These are phyloP conservation scores for Rhododendron mucronatum DNA, from an alignment of 148 eudicot species.

Conservation along the genomic window DNA sequence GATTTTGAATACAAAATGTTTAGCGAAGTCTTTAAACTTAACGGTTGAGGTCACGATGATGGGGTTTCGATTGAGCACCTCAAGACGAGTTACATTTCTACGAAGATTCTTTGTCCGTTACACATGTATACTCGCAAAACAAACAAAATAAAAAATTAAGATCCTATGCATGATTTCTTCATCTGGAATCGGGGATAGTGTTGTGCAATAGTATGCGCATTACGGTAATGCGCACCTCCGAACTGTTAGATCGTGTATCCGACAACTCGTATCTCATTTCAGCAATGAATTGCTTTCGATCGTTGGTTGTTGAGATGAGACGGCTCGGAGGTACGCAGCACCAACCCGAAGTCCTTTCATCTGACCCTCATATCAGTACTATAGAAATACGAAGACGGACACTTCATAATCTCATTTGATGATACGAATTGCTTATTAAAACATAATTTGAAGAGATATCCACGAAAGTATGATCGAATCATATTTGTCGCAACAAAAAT, in stretches of 20 bases:
- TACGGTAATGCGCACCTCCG: too few species aligned
- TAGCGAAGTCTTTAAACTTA: background rate
- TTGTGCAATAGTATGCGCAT: too few species aligned
- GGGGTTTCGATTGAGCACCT: background rate
- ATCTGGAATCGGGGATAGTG: too few species aligned
- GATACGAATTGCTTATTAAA: background rate
- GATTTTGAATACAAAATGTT: background rate
- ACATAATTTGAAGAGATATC: background rate
- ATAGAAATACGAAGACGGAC: background rate
- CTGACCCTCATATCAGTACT: background rate
- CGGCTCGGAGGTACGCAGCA: too few species aligned
- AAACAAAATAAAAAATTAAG: background rate
- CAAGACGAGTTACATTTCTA: background rate
- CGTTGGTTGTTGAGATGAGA: too few species aligned
- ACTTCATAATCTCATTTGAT: background rate
- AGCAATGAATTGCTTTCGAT: too few species aligned
- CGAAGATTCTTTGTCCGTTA: background rate
- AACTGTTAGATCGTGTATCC: too few species aligned
- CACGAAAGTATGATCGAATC: background rate
- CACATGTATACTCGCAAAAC: background rate
- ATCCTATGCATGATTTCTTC: background rate
- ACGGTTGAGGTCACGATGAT: background rate
- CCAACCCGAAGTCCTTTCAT: background rate
- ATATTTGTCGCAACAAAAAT: background rate
- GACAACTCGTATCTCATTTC: too few species aligned